A percentile compares a stretch with the other conserved stretches of the same genome.
These are phyloP conservation scores for Blepharisma stoltei DNA, from an alignment of 73 alveolate genomes.

Conservation along the genomic window DNA sequence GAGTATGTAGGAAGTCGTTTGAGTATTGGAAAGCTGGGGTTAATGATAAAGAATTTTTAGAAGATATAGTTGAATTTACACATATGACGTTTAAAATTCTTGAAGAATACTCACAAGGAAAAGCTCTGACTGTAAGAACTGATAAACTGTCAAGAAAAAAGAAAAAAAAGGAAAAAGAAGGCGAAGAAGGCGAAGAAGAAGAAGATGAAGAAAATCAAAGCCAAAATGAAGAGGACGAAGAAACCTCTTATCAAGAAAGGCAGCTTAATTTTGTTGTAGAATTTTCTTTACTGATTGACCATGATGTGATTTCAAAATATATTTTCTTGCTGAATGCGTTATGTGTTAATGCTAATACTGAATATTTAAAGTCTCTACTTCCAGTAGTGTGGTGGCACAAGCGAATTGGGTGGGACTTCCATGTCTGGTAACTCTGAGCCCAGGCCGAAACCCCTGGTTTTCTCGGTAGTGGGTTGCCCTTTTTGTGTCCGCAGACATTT, in stretches of 20 bases:
- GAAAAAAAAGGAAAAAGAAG: constrained; percentile 29
- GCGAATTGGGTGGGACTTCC: no score
- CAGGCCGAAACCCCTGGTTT: no score
- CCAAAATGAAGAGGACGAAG: constrained; percentile 28
- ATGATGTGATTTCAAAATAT: constrained; percentile 39
- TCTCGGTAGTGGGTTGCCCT: no score
- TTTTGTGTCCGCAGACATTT: no score
- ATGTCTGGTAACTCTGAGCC: no score
- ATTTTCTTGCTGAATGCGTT: constrained; percentile 23
- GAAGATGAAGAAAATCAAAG: constrained; percentile 24
- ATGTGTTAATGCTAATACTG: no score
- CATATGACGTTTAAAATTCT: constrained; percentile 49
- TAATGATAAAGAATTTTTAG: constrained; percentile 37
- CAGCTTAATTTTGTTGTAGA: constrained; percentile 45
- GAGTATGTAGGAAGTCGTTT: constrained; percentile 36
- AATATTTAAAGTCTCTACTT: no score
- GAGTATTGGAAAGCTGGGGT: constrained; percentile 31
- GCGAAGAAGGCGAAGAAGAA: constrained; percentile 26
- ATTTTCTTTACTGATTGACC: constrained; percentile 46
- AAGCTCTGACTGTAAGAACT: constrained; percentile 53
- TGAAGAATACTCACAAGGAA: constrained; percentile 62
- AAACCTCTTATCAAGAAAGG: constrained; percentile 35
- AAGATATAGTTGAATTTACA: constrained; percentile 49
- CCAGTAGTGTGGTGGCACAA: no score
- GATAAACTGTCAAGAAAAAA: constrained; percentile 32